Percentiles rank a stretch among this genome's conserved stretches.
These are phyloP conservation scores for Coemansia sp. DNA, from an alignment of 192 early-diverging fungal genomes.

Conservation along the genomic window DNA sequence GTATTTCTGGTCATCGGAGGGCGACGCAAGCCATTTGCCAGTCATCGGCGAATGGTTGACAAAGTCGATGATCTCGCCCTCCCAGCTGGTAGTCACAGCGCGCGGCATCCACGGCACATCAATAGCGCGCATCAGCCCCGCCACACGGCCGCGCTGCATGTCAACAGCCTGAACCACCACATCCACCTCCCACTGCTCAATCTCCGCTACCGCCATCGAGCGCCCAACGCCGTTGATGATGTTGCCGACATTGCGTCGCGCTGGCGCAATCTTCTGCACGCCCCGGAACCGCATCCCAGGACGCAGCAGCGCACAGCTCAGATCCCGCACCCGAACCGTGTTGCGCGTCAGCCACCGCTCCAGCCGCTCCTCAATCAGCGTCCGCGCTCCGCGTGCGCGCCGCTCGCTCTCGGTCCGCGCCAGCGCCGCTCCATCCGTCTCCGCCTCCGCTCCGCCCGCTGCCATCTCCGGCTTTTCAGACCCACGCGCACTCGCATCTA, in stretches of 20 bases:
- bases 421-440: neutral
- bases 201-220: neutral
- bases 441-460: neutral
- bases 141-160: slow-evolving; percentile 24
- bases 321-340: slow-evolving; percentile 27
- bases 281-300: slow-evolving; percentile 40
- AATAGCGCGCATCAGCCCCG: slow-evolving; percentile 63
- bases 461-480: slow-evolving; percentile 24
- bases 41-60: slow-evolving; percentile 59
- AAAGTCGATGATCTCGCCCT: slow-evolving; percentile 70
- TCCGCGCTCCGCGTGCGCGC: slow-evolving; percentile 12
- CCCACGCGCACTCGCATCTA: slow-evolving; percentile 9
- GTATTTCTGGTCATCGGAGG: slow-evolving; percentile 30
- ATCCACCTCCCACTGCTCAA: slow-evolving; percentile 43
- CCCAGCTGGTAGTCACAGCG: slow-evolving; percentile 62
- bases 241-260: neutral
- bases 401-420: neutral
- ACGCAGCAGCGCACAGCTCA: slow-evolving; percentile 44
- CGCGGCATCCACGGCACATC: slow-evolving; percentile 57
- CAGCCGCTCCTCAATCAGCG: slow-evolving; percentile 23
- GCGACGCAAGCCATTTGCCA: slow-evolving; percentile 58
- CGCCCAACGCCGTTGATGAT: neutral
- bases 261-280: slow-evolving; percentile 23
- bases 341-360: slow-evolving; percentile 27
- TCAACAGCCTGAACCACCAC: slow-evolving; percentile 50